These are phyloP conservation scores for Glycine tomentella DNA, from an alignment of 306 rosid genomes.

Conservation along the genomic window DNA sequence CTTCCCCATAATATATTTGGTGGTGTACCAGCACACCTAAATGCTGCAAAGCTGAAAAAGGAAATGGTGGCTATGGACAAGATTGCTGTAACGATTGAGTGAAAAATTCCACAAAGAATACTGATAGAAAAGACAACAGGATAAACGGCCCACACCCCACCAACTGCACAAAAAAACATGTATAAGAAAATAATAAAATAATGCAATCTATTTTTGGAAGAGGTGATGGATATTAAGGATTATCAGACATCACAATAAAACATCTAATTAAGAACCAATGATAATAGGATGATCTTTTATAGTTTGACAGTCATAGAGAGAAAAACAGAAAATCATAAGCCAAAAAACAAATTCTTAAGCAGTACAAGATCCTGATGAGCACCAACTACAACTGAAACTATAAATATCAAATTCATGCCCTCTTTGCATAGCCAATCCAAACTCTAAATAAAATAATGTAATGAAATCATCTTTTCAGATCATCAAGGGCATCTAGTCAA, in stretches of 20 bases:
- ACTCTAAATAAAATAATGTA: background rate
- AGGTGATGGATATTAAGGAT: background rate
- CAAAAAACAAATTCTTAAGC: background rate
- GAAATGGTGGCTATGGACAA: constrained; percentile 75
- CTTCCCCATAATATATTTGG: constrained; percentile 82
- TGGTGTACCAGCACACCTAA: constrained; percentile 81
- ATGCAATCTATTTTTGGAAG: constrained; percentile 14
- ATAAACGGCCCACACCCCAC: constrained; percentile 85
- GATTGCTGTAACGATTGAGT: constrained; percentile 59
- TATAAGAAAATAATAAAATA: constrained; percentile 40
- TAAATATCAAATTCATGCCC: background rate
- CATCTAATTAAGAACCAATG: constrained; percentile 30
- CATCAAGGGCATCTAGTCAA: no score
- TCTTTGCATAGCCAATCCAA: constrained; percentile 14
- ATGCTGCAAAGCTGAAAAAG: constrained; percentile 72
- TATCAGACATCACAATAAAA: constrained; percentile 21
- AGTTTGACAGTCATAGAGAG: background rate
- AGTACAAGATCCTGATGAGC: background rate
- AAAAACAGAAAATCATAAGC: constrained; percentile 6
- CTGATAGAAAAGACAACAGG: constrained; percentile 79
- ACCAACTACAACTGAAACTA: constrained; percentile 27
- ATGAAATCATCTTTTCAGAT: no score
- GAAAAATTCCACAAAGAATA: constrained; percentile 70
- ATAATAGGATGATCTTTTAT: constrained; percentile 2
- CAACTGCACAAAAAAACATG: constrained; percentile 67